Evolutionary conservation across 106 monocot species (phyloP).

Genomic region (Dendrobium chrysotoxum): DNA sequence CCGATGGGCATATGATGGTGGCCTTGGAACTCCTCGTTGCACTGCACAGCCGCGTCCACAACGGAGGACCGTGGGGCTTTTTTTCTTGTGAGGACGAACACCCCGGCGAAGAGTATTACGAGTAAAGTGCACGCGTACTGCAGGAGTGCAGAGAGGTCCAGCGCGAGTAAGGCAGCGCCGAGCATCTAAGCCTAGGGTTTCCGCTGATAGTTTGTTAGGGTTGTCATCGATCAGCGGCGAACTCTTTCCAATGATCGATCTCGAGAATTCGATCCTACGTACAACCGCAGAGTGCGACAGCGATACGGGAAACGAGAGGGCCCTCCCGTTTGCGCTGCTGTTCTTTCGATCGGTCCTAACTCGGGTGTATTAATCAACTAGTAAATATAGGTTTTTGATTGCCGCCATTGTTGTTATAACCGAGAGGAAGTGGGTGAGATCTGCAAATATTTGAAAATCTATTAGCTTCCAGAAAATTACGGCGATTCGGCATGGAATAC

Average conservation of each 20-base stretch:
- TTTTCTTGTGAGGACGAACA: constrained; percentile 20
- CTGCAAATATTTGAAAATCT: background rate
- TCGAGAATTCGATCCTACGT: constrained; percentile 6
- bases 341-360: background rate
- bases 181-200: constrained; percentile 43
- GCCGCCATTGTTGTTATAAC: background rate
- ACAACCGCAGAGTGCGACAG: background rate
- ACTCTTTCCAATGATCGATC: background rate
- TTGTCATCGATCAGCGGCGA: constrained; percentile 29
- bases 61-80: constrained; percentile 33
- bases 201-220: constrained; percentile 1
- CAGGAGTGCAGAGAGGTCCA: constrained; percentile 33
- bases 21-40: background rate
- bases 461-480: background rate
- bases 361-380: background rate
- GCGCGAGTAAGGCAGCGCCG: constrained; percentile 13
- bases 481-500: too few relatives aligned
- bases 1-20: constrained; percentile 17
- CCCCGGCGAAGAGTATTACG: constrained; percentile 17
- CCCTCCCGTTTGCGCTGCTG: background rate
- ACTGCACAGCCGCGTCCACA: constrained; percentile 19
- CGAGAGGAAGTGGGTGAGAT: background rate
- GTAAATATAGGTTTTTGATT: background rate
- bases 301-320: background rate
- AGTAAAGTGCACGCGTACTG: constrained; percentile 34